Evolutionary conservation across 2,329 filamentous ascomycete species (phyloP), one percentile per base, ranked within the genome.

Genomic region (Nothophaeocryptopus gaeumannii): DNA sequence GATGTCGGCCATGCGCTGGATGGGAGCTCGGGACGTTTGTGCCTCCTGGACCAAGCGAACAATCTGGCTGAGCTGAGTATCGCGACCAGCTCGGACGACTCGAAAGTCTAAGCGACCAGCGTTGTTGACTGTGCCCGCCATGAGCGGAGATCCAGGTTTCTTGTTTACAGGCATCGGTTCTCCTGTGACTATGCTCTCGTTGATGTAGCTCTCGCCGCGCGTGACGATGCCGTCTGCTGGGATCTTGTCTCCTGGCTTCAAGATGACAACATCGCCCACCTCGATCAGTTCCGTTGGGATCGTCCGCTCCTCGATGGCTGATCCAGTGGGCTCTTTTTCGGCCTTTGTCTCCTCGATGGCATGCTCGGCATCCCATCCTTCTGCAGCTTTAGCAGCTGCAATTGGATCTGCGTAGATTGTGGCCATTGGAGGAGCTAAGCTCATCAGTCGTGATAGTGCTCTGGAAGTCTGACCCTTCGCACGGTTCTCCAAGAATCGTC

Each of bases 181-280:
- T 58, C 93, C 93, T 5, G 93, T 99, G 41, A 99, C 91, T 92
- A 97, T 97, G 66, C 90, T 96, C 72, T 99, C 93, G 59, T 99
- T 90, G 15, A 96, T 82, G 63, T 95, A 96, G 32, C 89, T 95
- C 70, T 96, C 89, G 30, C 93, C 93, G 45, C 87, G 83, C 48
- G 89, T 89, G 45, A 99, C 81, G 8, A 83, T 79, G 40, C 93
- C 93, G 67, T 99, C 93, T 1, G 92, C 92, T 1, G 93, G 92
- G 50, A 99, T 89, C 74, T 97, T 97, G 73, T 97, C 93, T 46
- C 93, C 93, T 5, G 93, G 93, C 48, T 89, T 86, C 47, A 99
- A 80, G 55, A 97, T 84, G 51, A 97, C 91, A 58, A 99, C 82
- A 67, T 99, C 93, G 38, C 90, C 90, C 9, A 96, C 87, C 68